Conservation (phyloP, 192 early-diverging fungal genomes). For the Endogone sp. region DNA sequence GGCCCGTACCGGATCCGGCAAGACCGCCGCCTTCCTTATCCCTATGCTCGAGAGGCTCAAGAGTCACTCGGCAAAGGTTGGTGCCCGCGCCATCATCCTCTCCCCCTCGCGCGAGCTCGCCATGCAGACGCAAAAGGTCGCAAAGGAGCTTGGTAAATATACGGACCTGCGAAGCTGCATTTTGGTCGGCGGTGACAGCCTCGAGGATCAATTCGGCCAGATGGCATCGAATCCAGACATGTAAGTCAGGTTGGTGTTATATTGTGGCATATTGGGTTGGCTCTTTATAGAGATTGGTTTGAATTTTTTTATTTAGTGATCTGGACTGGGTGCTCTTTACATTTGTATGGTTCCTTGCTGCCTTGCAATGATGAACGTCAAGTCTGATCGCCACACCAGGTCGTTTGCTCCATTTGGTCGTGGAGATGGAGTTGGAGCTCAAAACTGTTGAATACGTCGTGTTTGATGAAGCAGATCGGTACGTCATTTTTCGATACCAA, state of each 20-base stretch:
- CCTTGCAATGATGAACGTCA: neutral
- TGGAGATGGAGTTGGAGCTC: constrained; percentile 91
- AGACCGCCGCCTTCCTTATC: constrained; percentile 78
- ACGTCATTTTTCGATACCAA: constrained; percentile 8
- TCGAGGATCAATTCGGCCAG: constrained; percentile 96
- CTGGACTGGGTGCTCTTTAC: neutral
- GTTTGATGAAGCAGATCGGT: constrained; percentile 98
- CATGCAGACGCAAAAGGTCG: constrained; percentile 91
- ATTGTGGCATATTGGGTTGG: too few relatives aligned
- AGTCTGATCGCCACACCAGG: constrained; percentile 79
- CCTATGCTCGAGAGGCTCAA: constrained; percentile 89
- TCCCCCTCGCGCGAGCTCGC: constrained; percentile 97
- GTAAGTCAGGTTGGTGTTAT: constrained; percentile 27
- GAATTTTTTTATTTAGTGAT: neutral
- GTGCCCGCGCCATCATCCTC: constrained; percentile 76
- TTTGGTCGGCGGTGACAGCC: constrained; percentile 92
- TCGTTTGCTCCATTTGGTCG: constrained; percentile 75
- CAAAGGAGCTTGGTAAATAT: constrained; percentile 89
- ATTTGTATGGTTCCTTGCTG: neutral
- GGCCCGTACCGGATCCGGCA: constrained; percentile 98
- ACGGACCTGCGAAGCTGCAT: constrained; percentile 87
- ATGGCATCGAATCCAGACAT: constrained; percentile 95
- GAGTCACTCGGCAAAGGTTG: constrained; percentile 81
- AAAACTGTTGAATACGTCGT: constrained; percentile 92
- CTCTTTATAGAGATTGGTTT: too few relatives aligned